Conservation (phyloP, 2,329 filamentous ascomycete genomes). For the Knufia fluminis region DNA sequence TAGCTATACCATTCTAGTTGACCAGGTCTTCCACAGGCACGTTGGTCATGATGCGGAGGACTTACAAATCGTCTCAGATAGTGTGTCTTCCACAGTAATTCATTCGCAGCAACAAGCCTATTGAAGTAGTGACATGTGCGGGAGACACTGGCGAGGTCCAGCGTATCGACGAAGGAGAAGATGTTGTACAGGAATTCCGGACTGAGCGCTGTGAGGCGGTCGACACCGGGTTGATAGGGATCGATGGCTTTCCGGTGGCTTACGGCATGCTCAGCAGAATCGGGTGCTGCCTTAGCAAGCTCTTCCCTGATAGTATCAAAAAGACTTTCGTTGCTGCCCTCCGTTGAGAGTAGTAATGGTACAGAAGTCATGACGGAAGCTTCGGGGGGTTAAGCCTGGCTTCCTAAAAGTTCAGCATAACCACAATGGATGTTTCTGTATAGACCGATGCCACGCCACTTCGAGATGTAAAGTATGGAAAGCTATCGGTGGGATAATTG, state of each 20-base stretch:
- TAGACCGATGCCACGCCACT: too few relatives aligned
- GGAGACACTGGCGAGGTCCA: slow-evolving; percentile 47
- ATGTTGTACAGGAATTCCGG: slow-evolving; percentile 57
- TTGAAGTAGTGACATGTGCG: slow-evolving; percentile 46
- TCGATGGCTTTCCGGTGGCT: too few relatives aligned
- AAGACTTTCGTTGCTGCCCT: not conserved
- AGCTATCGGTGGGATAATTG: too few relatives aligned
- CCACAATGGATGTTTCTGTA: too few relatives aligned
- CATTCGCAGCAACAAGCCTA: slow-evolving; percentile 49
- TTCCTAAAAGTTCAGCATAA: too few relatives aligned
- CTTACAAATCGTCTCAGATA: slow-evolving; percentile 51
- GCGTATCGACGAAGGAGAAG: slow-evolving; percentile 46
- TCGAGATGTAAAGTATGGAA: too few relatives aligned
- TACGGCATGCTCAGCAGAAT: too few relatives aligned
- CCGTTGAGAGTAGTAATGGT: not conserved
- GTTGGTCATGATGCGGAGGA: not conserved
- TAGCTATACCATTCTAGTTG: too few relatives aligned
- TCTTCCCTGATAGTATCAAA: not conserved
- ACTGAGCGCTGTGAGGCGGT: slow-evolving; percentile 36
- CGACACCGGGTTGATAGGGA: not conserved
- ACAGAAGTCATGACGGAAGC: not conserved
- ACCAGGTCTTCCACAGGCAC: not conserved
- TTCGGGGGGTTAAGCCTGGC: too few relatives aligned
- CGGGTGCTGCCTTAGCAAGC: too few relatives aligned
- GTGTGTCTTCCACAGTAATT: slow-evolving; percentile 50